Percentiles rank a stretch among this genome's conserved stretches.
Conservation (phyloP, 169 alveolate species). For the Babesia gibsoni region DNA sequence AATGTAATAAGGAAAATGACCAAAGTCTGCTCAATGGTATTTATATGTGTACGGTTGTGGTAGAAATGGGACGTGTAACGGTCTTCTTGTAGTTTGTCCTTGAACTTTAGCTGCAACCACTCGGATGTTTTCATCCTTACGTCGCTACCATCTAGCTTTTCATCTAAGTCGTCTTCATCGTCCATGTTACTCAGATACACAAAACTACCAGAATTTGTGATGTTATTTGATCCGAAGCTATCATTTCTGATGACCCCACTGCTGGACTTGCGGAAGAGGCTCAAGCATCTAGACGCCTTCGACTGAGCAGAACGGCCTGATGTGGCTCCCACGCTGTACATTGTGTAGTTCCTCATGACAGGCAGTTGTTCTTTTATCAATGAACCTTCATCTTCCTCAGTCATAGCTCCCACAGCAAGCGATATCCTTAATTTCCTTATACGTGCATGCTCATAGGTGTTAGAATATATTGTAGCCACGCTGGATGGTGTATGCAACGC, state of each 20-base stretch:
- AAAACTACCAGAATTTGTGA: background rate
- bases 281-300: background rate
- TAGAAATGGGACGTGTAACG: slow-evolving; percentile 81
- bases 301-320: background rate
- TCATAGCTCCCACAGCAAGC: slow-evolving; percentile 24
- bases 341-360: background rate
- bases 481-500: background rate
- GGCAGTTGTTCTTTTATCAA: background rate
- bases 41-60: slow-evolving; percentile 77
- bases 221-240: background rate
- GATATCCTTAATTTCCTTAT: slow-evolving; percentile 13
- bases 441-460: slow-evolving; percentile 7
- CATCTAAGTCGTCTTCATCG: slow-evolving; percentile 7
- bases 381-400: slow-evolving; percentile 18
- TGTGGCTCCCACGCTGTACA: background rate
- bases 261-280: slow-evolving; percentile 1
- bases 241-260: background rate
- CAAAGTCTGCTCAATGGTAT: slow-evolving; percentile 83
- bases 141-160: slow-evolving; percentile 19
- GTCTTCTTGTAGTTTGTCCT: slow-evolving; percentile 81
- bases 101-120: slow-evolving; percentile 76
- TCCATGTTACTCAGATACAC: background rate
- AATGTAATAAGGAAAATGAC: slow-evolving; percentile 81
- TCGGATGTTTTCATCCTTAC: slow-evolving; percentile 55
- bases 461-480: background rate